Percentiles rank a stretch among this genome's conserved stretches.
These are phyloP conservation scores for Sphagnum tenellum DNA, from an alignment of 225 moss, liverwort and hornwort species.

Conservation along the genomic window DNA sequence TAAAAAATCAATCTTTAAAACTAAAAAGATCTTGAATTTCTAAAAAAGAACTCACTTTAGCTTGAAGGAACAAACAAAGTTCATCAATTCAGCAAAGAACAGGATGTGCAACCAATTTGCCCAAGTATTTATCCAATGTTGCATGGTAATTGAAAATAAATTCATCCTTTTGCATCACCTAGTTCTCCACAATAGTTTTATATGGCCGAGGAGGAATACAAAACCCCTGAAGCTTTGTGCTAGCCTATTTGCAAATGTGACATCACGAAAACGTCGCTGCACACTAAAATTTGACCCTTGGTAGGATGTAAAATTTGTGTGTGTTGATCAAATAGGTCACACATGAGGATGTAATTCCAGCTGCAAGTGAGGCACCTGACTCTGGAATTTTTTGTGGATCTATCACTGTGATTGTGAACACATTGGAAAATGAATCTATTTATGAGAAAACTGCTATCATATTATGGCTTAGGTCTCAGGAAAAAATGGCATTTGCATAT, in stretches of 20 bases:
- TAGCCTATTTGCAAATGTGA: slow-evolving; percentile 73
- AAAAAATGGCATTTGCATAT: slow-evolving; percentile 94
- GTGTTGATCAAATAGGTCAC: slow-evolving; percentile 79
- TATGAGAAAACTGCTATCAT: slow-evolving; percentile 53
- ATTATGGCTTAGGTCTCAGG: slow-evolving; percentile 53
- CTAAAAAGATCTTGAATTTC: no score
- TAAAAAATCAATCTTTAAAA: no score
- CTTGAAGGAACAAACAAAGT: slow-evolving; percentile 80
- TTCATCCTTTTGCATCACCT: slow-evolving; percentile 95
- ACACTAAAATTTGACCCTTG: slow-evolving; percentile 78
- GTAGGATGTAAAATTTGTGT: slow-evolving; percentile 79
- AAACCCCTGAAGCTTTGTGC: slow-evolving; percentile 71
- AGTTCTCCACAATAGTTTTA: slow-evolving; percentile 94
- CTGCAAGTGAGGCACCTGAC: slow-evolving; percentile 46
- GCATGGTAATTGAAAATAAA: slow-evolving; percentile 84
- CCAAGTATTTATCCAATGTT: slow-evolving; percentile 81
- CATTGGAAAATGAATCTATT: slow-evolving; percentile 44
- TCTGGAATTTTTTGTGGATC: slow-evolving; percentile 91
- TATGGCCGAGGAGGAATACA: slow-evolving; percentile 97
- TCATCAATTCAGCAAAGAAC: slow-evolving; percentile 80
- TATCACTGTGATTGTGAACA: slow-evolving; percentile 60
- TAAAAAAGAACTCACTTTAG: no score
- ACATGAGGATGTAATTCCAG: slow-evolving; percentile 69
- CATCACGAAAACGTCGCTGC: slow-evolving; percentile 83
- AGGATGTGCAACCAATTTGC: slow-evolving; percentile 78